phyloP scores from a whole-genome alignment of 2,329 filamentous ascomycete species.

The Nothophoma quercina region DNA sequence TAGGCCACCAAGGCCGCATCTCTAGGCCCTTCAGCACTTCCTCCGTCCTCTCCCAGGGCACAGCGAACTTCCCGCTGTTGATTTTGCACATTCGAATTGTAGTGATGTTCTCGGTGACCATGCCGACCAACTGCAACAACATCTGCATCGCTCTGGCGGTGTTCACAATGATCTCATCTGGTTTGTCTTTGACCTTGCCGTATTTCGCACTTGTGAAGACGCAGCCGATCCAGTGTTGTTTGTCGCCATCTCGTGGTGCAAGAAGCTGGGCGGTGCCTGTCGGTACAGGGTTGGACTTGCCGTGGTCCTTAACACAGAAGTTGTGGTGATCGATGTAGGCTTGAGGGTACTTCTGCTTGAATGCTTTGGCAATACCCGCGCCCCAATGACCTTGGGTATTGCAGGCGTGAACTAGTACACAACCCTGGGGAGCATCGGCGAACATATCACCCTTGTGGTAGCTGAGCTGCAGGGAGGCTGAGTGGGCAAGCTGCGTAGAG shows the following conservation, averaged over 20 bases:
- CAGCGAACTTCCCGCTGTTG: conserved; percentile 65
- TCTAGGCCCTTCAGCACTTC: conserved; percentile 47
- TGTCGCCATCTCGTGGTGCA: conserved; percentile 53
- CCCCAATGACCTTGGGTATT: conserved; percentile 67
- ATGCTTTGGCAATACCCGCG: conserved; percentile 63
- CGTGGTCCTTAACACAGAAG: conserved; percentile 54
- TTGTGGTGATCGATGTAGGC: conserved; percentile 58
- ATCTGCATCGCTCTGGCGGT: conserved; percentile 59
- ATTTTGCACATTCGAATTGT: conserved; percentile 61
- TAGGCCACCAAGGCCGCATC: conserved; percentile 31
- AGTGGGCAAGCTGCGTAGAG: neutral
- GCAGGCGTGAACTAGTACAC: conserved; percentile 66
- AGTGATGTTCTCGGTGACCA: conserved; percentile 28
- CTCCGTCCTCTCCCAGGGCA: conserved; percentile 62
- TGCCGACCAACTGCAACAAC: conserved; percentile 54
- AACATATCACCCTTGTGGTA: conserved; percentile 60
- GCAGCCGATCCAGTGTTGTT: conserved; percentile 64
- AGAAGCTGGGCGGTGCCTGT: conserved; percentile 63
- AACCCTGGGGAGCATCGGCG: conserved; percentile 54
- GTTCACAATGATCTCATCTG: conserved; percentile 56
- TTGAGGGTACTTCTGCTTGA: conserved; percentile 59
- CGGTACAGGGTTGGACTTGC: conserved; percentile 34
- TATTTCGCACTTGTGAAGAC: conserved; percentile 63
- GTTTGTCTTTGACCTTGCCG: conserved; percentile 55
- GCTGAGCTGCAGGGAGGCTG: conserved; percentile 18